A percentile compares a stretch with the other conserved stretches of the same genome.
Evolutionary conservation across 2,329 filamentous ascomycete genomes (phyloP).

Genomic region (Penicillium hordei): DNA sequence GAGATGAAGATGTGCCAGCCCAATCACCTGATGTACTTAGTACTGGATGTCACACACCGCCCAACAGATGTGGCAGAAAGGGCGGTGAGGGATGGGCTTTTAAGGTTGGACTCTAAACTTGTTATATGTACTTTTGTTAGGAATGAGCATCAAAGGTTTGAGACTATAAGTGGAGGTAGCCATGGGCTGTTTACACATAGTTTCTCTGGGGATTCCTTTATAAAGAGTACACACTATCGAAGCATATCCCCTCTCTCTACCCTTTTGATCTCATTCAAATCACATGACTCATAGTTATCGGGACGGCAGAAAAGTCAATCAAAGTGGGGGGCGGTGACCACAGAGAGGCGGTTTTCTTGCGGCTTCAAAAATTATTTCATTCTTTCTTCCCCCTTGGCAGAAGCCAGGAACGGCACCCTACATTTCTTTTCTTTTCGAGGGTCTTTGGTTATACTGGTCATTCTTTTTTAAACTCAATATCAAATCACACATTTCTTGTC

Average conservation of each 20-base stretch:
- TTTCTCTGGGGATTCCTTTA: too few species aligned
- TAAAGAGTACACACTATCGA: not conserved
- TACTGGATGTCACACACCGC: slow-evolving; percentile 8
- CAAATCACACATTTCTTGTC: slow-evolving; percentile 1
- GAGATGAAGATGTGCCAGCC: slow-evolving; percentile 28
- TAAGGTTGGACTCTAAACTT: not conserved
- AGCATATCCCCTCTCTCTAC: not conserved
- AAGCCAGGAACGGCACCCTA: slow-evolving; percentile 22
- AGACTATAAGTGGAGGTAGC: not conserved
- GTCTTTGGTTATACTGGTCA: not conserved
- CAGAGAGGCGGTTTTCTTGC: slow-evolving; percentile 2
- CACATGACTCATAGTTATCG: slow-evolving; percentile 9
- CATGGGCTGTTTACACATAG: rapidly evolving
- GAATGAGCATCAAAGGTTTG: too few species aligned
- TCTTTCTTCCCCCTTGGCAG: slow-evolving; percentile 20
- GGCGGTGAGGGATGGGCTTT: not conserved
- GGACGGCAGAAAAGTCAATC: slow-evolving; percentile 11
- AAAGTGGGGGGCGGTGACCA: slow-evolving; percentile 18
- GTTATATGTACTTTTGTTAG: not conserved
- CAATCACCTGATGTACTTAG: slow-evolving; percentile 23
- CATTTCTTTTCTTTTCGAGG: slow-evolving; percentile 15
- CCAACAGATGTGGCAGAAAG: not conserved
- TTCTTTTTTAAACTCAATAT: slow-evolving; percentile 1
- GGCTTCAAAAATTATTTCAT: slow-evolving; percentile 10
- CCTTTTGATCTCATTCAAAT: not conserved